Base-by-base conservation (phyloP, 1,139 yeast genomes). In the Taiozyma onychis region DNA sequence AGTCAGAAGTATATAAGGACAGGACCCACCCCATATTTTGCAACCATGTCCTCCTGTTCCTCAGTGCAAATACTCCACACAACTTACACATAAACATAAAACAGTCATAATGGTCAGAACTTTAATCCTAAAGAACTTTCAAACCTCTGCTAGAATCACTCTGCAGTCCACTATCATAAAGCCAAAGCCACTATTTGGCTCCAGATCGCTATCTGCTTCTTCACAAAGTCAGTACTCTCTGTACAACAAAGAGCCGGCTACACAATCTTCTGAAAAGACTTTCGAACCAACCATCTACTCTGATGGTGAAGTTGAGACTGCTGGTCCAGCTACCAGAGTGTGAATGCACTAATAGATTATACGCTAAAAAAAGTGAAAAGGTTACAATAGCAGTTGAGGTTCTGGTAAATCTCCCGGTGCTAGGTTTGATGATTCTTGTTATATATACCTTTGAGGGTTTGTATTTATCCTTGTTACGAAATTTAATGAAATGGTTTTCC, bases 291-390 rank as follows among this genome's bases (percentile, higher is more conserved):
- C 62, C 11, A 56, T 61, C 44, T 61, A 57, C 51, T 59, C 63
- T 30, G 65, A 60, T 41, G 64, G 60, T 37, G 64, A 61, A 54
- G 63, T 61, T 43, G 65, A 61, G 50, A 61, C 64, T 42, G 64
- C 62, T 30, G 62, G 62, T 47, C 65, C 65, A 34, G 51, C 53
- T 39, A 57, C 57, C 47, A 61, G 63, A 50, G 52, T 60, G 39
- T 60, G 41, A 46, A 9, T 37, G 14, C 5, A 18, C 24, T 18
- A 16, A 22, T 11, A 37, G 11, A 37, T 37, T 37, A 37, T 16
- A 18, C 24, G 16, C 24, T 16, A 7, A 35, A 21, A 37, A 37
- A 21, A 11, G 24, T 18, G 14, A 2, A 18, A 10, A 32, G 35
- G 35, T 32, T 30, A 4, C 10, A 30, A 30, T 13, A 30, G 34